phyloP scores from a whole-genome alignment of 2,329 filamentous ascomycete genomes.

The Ophiostoma sp. region DNA sequence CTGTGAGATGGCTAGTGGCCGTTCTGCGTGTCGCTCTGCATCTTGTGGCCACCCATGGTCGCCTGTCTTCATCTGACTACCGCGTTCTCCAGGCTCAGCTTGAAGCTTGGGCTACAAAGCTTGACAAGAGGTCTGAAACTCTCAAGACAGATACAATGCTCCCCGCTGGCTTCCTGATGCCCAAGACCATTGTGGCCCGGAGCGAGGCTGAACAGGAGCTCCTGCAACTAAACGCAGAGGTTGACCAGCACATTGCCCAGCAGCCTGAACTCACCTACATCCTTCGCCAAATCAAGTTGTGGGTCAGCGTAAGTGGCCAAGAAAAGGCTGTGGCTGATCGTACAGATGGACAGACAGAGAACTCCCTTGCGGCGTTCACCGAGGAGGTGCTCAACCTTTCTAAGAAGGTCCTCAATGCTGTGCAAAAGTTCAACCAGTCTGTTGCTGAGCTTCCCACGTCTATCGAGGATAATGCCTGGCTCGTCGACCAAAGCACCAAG shows the following conservation, averaged over 20 bases:
- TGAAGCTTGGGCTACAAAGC: slow-evolving; percentile 41
- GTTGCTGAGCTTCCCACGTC: slow-evolving; percentile 51
- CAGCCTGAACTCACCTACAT: slow-evolving; percentile 59
- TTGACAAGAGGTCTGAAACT: neutral
- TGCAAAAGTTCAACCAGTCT: slow-evolving; percentile 64
- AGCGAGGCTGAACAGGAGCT: slow-evolving; percentile 37
- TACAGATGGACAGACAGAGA: neutral
- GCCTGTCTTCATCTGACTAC: slow-evolving; percentile 53
- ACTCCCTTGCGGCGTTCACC: slow-evolving; percentile 44
- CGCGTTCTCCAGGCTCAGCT: slow-evolving; percentile 42
- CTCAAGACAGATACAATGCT: slow-evolving; percentile 40
- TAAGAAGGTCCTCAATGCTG: slow-evolving; percentile 70
- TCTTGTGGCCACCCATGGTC: slow-evolving; percentile 61
- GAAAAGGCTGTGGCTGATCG: neutral
- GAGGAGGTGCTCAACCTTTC: slow-evolving; percentile 57
- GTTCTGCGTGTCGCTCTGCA: slow-evolving; percentile 59
- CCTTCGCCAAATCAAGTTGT: slow-evolving; percentile 60
- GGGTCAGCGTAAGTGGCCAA: slow-evolving; percentile 42
- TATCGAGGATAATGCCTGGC: slow-evolving; percentile 58
- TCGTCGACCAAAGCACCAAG: slow-evolving; percentile 51
- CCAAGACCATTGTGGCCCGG: slow-evolving; percentile 34
- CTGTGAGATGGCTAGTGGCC: slow-evolving; percentile 58
- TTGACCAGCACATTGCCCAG: slow-evolving; percentile 41
- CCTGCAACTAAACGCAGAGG: slow-evolving; percentile 34
- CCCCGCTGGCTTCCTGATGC: slow-evolving; percentile 47